Percentiles rank a stretch among this genome's conserved stretches.
Evolutionary conservation across 2,329 filamentous ascomycete species (phyloP).

Genomic region (Lecanicillium sp.): DNA sequence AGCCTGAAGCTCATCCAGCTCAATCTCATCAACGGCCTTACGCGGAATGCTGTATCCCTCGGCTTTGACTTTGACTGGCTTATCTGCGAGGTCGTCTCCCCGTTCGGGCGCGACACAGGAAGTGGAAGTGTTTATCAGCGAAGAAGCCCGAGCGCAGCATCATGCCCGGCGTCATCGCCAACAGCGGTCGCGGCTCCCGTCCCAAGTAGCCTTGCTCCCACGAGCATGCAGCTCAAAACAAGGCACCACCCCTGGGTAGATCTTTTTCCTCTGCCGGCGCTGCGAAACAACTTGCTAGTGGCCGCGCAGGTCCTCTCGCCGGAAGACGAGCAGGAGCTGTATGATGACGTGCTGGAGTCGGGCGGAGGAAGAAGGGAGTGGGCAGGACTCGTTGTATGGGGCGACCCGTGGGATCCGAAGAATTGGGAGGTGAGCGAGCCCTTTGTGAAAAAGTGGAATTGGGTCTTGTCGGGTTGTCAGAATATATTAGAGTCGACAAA

Average conservation of each 20-base stretch:
- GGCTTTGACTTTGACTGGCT: conserved; percentile 9
- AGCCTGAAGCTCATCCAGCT: conserved; percentile 8
- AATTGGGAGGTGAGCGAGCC: conserved; percentile 39
- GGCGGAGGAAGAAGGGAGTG: no score
- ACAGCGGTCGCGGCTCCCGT: background rate
- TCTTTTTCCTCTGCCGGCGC: conserved; percentile 23
- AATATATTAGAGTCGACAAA: conserved; percentile 28
- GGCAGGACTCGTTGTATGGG: conserved; percentile 32
- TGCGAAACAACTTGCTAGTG: conserved; percentile 24
- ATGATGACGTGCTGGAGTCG: conserved; percentile 51
- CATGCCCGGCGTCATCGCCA: no score
- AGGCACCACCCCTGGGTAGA: conserved; percentile 28
- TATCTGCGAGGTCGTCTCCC: conserved; percentile 7
- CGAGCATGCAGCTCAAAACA: conserved; percentile 5
- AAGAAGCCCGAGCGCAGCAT: no score
- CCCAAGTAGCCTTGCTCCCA: conserved; percentile 6
- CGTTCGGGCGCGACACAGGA: conserved; percentile 1
- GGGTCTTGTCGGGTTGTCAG: conserved; percentile 24
- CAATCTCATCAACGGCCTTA: conserved; percentile 8
- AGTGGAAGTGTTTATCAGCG: no score
- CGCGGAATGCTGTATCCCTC: conserved; percentile 4
- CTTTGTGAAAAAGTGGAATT: conserved; percentile 36
- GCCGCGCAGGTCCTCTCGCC: conserved; percentile 2
- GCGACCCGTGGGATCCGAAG: conserved; percentile 32
- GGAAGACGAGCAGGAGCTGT: conserved; percentile 47